Conservation (phyloP, 1,139 yeast genomes). For the Pneumocystis carinii region DNA sequence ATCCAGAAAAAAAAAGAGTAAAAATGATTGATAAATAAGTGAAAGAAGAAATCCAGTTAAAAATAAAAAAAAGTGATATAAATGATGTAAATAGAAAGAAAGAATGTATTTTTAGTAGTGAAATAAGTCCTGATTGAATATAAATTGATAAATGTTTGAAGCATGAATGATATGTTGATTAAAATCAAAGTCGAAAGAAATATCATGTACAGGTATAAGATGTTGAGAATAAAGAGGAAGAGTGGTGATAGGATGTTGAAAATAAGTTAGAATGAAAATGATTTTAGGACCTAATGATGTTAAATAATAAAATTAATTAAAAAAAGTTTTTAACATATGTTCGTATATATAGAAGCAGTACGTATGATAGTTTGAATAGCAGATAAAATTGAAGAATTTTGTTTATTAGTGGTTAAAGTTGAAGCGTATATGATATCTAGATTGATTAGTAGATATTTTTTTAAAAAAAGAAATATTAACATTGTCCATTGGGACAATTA, state of each 20-base stretch:
- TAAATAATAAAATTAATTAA: neutral
- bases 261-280: neutral
- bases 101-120: neutral
- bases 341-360: neutral
- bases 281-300: neutral
- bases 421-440: neutral
- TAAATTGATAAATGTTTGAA: neutral
- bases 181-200: neutral
- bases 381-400: neutral
- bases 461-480: neutral
- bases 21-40: no score
- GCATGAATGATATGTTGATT: neutral
- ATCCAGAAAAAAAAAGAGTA: no score
- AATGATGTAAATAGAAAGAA: neutral
- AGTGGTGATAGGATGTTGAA: neutral
- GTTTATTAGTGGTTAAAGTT: neutral
- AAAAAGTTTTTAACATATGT: neutral
- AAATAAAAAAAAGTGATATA: neutral
- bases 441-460: neutral
- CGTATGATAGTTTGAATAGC: neutral
- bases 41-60: neutral
- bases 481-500: slow-evolving; percentile 74
- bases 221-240: neutral
- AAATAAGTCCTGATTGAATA: neutral
- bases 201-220: neutral